Evolutionary conservation across 208 protist species (phyloP).

Genomic region (Trypanosoma congolense): DNA sequence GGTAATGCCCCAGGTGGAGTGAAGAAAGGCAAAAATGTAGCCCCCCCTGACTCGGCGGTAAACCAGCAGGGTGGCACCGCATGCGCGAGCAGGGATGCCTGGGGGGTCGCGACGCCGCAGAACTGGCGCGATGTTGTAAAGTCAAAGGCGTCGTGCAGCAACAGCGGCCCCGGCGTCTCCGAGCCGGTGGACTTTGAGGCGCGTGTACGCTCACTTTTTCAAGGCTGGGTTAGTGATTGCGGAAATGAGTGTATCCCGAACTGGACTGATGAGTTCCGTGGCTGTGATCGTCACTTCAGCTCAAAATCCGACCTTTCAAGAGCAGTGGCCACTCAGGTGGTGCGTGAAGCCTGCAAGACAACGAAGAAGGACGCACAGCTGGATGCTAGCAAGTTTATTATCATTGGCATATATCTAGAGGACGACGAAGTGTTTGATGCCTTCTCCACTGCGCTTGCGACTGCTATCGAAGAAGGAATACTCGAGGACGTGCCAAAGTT

Average conservation of each 20-base stretch:
- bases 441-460: constrained; percentile 58
- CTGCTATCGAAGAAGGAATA: constrained; percentile 75
- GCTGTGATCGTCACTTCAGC: constrained; percentile 50
- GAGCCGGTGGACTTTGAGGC: constrained; percentile 59
- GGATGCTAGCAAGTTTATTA: constrained; percentile 79
- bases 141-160: background rate
- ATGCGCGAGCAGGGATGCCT: constrained; percentile 1
- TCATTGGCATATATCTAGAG: constrained; percentile 65
- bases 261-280: constrained; percentile 75
- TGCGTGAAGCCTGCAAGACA: constrained; percentile 74
- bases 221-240: constrained; percentile 74
- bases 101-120: constrained; percentile 3
- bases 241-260: constrained; percentile 75
- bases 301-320: constrained; percentile 47
- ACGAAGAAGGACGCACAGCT: constrained; percentile 76
- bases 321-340: constrained; percentile 69
- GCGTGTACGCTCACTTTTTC: constrained; percentile 58
- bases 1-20: constrained; percentile 1
- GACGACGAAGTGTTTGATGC: constrained; percentile 76
- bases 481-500: constrained; percentile 85
- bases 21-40: constrained; percentile 21
- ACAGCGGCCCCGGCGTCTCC: background rate
- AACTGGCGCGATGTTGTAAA: constrained; percentile 24
- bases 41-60: constrained; percentile 7
- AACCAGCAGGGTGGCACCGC: constrained; percentile 6